A percentile compares a stretch with the other conserved stretches of the same genome.
These are phyloP conservation scores for Lagenaria siceraria DNA, from an alignment of 306 rosid genomes.

Conservation along the genomic window DNA sequence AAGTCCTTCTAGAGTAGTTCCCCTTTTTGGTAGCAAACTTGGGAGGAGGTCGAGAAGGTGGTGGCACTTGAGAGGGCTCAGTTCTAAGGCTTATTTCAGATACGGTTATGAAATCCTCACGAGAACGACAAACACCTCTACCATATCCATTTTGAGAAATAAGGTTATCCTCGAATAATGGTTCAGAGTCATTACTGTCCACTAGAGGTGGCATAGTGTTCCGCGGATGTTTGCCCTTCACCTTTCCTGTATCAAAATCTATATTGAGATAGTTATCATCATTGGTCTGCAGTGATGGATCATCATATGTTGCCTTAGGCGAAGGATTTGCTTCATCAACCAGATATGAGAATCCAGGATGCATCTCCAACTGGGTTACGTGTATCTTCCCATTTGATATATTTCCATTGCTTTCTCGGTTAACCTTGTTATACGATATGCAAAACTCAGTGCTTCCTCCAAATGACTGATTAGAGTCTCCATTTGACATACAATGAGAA, in stretches of 20 bases:
- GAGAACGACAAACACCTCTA: constrained; percentile 25
- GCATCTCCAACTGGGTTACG: constrained; percentile 24
- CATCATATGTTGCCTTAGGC: constrained; percentile 17
- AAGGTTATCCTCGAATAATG: constrained; percentile 21
- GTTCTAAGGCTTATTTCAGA: constrained; percentile 78
- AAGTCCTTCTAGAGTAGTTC: constrained; percentile 17
- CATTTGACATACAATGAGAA: constrained; percentile 31
- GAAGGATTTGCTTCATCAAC: constrained; percentile 34
- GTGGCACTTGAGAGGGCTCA: constrained; percentile 68
- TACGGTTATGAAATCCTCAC: constrained; percentile 43
- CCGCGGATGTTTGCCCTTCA: constrained; percentile 30
- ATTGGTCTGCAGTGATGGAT: constrained; percentile 31
- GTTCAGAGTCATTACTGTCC: constrained; percentile 24
- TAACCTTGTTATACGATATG: constrained; percentile 45
- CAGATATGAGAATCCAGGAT: constrained; percentile 38
- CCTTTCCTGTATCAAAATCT: constrained; percentile 31
- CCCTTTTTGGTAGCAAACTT: constrained; percentile 33
- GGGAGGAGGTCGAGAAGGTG: constrained; percentile 89
- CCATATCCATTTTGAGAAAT: constrained; percentile 23
- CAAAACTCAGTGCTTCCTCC: constrained; percentile 49
- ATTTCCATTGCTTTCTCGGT: constrained; percentile 19
- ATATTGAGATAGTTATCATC: constrained; percentile 43
- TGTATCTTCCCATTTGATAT: constrained; percentile 25
- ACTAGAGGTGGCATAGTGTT: constrained; percentile 21
- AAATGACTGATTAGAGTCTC: constrained; percentile 33